A percentile compares a stretch with the other conserved stretches of the same genome.
These are phyloP conservation scores for Castanea sativa DNA, from an alignment of 306 rosid species.

Conservation along the genomic window DNA sequence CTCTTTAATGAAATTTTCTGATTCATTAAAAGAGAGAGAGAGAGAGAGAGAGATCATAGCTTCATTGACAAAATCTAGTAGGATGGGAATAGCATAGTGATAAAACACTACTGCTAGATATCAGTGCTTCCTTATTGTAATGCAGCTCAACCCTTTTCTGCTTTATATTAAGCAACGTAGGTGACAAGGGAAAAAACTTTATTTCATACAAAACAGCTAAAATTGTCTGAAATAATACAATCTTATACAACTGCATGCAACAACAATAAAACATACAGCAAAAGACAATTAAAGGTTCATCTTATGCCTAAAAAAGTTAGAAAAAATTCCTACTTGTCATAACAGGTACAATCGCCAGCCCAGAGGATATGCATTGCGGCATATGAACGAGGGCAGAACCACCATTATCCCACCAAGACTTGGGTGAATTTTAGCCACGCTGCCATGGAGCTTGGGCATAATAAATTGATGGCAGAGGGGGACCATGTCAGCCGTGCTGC, in stretches of 20 bases:
- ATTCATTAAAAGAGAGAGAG: too few species aligned
- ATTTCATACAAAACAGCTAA: too few species aligned
- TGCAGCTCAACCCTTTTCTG: too few species aligned
- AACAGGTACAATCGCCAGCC: too few species aligned
- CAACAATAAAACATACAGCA: conserved; percentile 5
- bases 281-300: conserved; percentile 8
- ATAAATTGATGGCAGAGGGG: neutral
- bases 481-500: neutral
- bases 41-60: too few species aligned
- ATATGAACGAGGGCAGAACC: neutral
- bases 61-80: too few species aligned
- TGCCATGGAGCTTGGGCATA: neutral
- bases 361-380: neutral
- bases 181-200: too few species aligned
- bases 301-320: neutral
- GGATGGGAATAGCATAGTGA: too few species aligned
- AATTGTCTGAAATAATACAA: neutral
- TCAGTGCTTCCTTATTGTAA: too few species aligned
- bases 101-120: too few species aligned
- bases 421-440: neutral
- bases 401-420: neutral
- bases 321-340: neutral
- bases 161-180: too few species aligned
- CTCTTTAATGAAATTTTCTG: too few species aligned
- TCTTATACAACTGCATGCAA: neutral